phyloP scores from a whole-genome alignment of 2,329 filamentous ascomycete species.

The Mollisiaceae sp. region DNA sequence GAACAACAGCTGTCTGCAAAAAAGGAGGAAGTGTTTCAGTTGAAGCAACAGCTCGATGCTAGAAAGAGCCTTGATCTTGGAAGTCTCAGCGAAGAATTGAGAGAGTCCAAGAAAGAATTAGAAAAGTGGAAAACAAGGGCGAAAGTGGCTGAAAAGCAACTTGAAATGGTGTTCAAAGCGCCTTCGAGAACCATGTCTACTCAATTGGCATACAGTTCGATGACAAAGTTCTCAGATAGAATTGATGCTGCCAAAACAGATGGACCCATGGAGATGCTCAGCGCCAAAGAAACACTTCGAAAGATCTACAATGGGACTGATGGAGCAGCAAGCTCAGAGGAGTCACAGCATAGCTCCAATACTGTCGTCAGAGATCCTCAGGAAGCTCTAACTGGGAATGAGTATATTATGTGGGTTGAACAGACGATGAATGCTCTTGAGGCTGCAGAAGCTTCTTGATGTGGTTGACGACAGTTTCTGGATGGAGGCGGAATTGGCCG shows the following conservation, averaged over 20 bases:
- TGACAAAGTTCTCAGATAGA: neutral
- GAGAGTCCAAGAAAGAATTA: slow-evolving; percentile 49
- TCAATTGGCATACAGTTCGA: slow-evolving; percentile 4
- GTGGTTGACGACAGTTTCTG: neutral
- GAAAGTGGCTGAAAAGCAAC: slow-evolving; percentile 58
- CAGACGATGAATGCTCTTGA: slow-evolving; percentile 4
- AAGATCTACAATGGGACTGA: slow-evolving; percentile 30
- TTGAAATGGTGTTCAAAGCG: slow-evolving; percentile 45
- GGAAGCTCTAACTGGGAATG: slow-evolving; percentile 18
- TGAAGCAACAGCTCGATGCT: slow-evolving; percentile 53
- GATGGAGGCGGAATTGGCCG: neutral
- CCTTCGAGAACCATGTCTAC: slow-evolving; percentile 19
- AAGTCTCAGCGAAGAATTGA: slow-evolving; percentile 55
- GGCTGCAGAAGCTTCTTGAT: neutral
- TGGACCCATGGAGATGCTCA: neutral
- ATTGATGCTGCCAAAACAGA: neutral
- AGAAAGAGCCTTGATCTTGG: slow-evolving; percentile 51
- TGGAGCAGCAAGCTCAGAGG: slow-evolving; percentile 21
- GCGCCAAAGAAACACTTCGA: slow-evolving; percentile 11
- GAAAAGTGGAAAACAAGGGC: slow-evolving; percentile 60
- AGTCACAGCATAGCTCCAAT: slow-evolving; percentile 26
- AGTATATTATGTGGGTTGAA: slow-evolving; percentile 22
- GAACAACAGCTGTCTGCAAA: slow-evolving; percentile 53
- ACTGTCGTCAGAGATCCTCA: slow-evolving; percentile 32
- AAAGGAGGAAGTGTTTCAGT: slow-evolving; percentile 51